These are phyloP conservation scores for Tuber calosporum DNA, from an alignment of 495 filamentous ascomycete genomes.

Conservation along the genomic window DNA sequence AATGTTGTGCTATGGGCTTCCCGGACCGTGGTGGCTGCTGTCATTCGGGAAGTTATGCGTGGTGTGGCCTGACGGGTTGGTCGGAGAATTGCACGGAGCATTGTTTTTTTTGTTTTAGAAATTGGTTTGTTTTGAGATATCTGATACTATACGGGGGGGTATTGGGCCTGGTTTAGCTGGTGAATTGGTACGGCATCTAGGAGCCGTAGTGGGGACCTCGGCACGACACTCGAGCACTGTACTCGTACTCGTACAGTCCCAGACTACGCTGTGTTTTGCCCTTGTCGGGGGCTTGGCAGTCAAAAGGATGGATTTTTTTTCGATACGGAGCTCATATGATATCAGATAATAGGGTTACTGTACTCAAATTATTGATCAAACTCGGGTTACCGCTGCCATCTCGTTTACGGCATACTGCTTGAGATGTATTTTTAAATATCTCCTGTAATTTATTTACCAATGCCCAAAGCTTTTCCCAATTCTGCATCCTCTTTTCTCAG, in stretches of 20 bases:
- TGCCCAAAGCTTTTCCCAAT: too few species aligned
- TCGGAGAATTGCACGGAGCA: neutral
- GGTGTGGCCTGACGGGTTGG: neutral
- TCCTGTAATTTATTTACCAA: too few species aligned
- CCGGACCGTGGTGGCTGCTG: constrained; percentile 9
- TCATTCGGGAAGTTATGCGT: neutral
- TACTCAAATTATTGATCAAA: neutral
- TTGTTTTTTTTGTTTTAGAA: neutral
- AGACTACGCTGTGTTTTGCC: neutral
- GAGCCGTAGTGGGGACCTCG: neutral
- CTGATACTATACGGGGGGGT: neutral
- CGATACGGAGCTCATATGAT: neutral
- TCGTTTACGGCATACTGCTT: too few species aligned
- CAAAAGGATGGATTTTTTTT: neutral
- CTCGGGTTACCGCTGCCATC: neutral
- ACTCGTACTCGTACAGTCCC: neutral
- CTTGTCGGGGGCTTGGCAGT: neutral
- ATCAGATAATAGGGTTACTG: neutral
- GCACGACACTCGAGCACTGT: too few species aligned
- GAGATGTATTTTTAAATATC: too few species aligned
- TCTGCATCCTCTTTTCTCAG: too few species aligned
- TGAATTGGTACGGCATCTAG: neutral
- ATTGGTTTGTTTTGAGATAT: neutral
- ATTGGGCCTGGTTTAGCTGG: neutral
- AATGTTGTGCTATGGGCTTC: constrained; percentile 47